Conservation (phyloP, 495 filamentous ascomycete genomes). For the Penicillium chermesinum region DNA sequence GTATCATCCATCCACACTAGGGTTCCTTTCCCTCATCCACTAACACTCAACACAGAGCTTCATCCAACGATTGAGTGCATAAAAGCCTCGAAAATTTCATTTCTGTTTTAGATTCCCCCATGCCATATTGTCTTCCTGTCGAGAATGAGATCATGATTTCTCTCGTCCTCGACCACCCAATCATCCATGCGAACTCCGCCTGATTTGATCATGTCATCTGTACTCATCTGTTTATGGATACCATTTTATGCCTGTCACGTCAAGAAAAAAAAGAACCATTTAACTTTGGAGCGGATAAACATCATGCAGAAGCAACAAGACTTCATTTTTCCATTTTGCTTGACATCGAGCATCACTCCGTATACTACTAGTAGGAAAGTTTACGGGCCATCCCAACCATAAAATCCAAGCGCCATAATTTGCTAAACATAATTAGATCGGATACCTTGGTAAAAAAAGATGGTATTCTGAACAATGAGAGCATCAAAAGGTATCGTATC, state of each 20-base stretch:
- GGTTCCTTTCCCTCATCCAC: background rate
- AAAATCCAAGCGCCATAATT: too few relatives aligned
- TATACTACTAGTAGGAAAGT: too few relatives aligned
- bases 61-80: constrained; percentile 47
- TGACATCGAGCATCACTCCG: constrained; percentile 14
- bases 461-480: too few relatives aligned
- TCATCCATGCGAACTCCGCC: constrained; percentile 7
- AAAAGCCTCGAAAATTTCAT: constrained; percentile 20
- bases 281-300: constrained; percentile 5
- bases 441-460: too few relatives aligned
- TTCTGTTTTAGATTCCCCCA: constrained; percentile 42
- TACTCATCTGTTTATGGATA: constrained; percentile 15
- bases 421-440: too few relatives aligned
- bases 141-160: constrained; percentile 20
- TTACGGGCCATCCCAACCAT: too few relatives aligned
- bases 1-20: constrained; percentile 7
- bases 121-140: constrained; percentile 25
- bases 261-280: constrained; percentile 9
- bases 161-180: constrained; percentile 4
- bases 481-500: too few relatives aligned
- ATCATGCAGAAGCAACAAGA: constrained; percentile 1
- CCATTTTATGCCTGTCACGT: constrained; percentile 9
- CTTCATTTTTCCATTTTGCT: constrained; percentile 3
- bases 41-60: constrained; percentile 30
- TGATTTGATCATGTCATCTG: constrained; percentile 13